Base-by-base conservation (phyloP, 305 asterid genomes). In the Rubia peregrina region DNA sequence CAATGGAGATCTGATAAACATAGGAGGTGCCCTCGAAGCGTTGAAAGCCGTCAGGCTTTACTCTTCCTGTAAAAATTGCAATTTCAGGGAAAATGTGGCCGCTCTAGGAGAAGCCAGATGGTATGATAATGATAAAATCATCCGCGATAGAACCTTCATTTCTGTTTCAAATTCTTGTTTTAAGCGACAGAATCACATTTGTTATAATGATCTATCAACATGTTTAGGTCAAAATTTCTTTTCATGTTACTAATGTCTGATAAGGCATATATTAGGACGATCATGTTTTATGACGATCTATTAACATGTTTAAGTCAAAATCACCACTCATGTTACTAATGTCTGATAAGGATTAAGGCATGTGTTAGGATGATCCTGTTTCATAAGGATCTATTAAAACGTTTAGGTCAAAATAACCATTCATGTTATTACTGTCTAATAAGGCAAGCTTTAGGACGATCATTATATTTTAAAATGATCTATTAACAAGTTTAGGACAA, bases 1-100 rank as follows among this genome's bases (percentile, higher is more conserved):
- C 24, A 74, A 67, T 2, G 98, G 99, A 6, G 86, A 82, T n/a
- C 82, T 94, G 4, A 43, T 94, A 61, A 88, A 86, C 42, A 86
- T 95, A 0, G 99, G 99, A 1, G 98, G 98, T 11, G 83, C 81
- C 10, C 75, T 79, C 56, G 90, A 81, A 14, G 99, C 96, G 0
- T 56, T 73, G 12, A 76, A 75, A 70, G 68, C 89, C 16, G 30
- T 91, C 7, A 81, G 99, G 70, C 72, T 79, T 1, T 73, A 85
- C 26, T 66, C 82, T 11, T 79, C 79, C n/a, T 80, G 91, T 43
- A 51, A 68, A 0, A 42, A 41, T 46, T 85, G 95, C 14, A 65
- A 84, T 0, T 84, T 87, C 75, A 63, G 76, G 24, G 99, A 94
- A 71, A 84, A 75, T 7, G 44, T 71, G 0, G 63, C 43, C 19